These are phyloP conservation scores for Goniomonas avonlea DNA, from an alignment of 78 protist genomes.

Conservation along the genomic window DNA sequence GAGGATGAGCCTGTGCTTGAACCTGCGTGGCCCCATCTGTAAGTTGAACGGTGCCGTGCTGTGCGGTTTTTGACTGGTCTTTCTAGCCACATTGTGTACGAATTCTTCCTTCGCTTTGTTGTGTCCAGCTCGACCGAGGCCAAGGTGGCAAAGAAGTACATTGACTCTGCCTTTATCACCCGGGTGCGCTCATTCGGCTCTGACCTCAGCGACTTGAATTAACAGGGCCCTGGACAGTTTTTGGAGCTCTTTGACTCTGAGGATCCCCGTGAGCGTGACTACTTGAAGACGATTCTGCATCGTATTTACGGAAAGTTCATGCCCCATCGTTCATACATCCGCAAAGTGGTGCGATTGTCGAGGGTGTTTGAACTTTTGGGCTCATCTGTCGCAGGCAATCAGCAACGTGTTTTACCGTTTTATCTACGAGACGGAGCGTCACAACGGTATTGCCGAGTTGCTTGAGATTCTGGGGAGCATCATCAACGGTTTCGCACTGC, in stretches of 20 bases:
- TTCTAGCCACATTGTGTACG: constrained; percentile 60
- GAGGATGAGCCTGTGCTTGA: constrained; percentile 83
- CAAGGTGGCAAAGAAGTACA: constrained; percentile 39
- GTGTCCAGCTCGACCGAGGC: constrained; percentile 73
- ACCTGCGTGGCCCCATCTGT: constrained; percentile 85
- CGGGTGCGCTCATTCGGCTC: background rate
- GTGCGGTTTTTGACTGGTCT: background rate
- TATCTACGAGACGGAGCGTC: constrained; percentile 73
- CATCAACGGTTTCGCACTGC: constrained; percentile 92
- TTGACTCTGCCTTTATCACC: constrained; percentile 59
- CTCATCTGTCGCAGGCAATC: constrained; percentile 54
- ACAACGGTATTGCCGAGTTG: constrained; percentile 84
- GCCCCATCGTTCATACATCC: constrained; percentile 74
- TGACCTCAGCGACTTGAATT: no score
- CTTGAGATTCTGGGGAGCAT: constrained; percentile 60
- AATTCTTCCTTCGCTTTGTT: constrained; percentile 77
- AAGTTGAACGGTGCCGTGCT: constrained; percentile 46
- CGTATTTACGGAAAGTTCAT: constrained; percentile 83
- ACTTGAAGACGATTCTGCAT: constrained; percentile 88
- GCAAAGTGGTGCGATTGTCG: constrained; percentile 28
- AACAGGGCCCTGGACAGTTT: constrained; percentile 21
- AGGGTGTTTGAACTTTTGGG: no score
- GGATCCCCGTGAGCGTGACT: constrained; percentile 94
- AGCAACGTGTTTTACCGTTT: constrained; percentile 68
- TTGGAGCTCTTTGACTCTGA: constrained; percentile 86